Evolutionary conservation across 306 rosid species (phyloP).

Genomic region (Geum urbanum): DNA sequence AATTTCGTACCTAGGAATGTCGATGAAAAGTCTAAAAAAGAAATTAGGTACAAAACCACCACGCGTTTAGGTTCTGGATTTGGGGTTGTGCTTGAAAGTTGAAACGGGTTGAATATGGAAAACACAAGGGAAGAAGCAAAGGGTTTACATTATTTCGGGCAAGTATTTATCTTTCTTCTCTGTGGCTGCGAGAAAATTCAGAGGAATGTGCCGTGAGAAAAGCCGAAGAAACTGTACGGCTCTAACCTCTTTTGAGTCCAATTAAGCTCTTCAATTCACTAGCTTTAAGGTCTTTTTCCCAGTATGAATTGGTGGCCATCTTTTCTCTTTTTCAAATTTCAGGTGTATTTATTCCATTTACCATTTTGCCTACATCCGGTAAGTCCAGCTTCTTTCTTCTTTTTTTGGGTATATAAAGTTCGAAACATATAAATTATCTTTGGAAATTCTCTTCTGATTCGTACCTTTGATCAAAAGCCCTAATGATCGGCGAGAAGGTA

Average conservation of each 20-base stretch:
- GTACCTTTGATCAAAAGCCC: too few relatives aligned
- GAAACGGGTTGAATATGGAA: slow-evolving; percentile 7
- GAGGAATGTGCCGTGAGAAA: slow-evolving; percentile 11
- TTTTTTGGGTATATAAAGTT: too few relatives aligned
- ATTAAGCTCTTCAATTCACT: neutral
- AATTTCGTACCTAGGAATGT: slow-evolving; percentile 6
- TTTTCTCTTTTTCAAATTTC: too few relatives aligned
- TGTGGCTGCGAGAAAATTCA: slow-evolving; percentile 11
- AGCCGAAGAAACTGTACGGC: slow-evolving; percentile 16
- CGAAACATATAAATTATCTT: too few relatives aligned
- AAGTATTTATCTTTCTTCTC: neutral
- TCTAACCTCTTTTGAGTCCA: neutral
- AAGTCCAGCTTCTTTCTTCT: too few relatives aligned
- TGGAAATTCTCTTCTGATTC: too few relatives aligned
- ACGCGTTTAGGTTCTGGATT: neutral
- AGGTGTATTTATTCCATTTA: too few relatives aligned
- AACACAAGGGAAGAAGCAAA: neutral
- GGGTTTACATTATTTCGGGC: too few relatives aligned
- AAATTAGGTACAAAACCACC: neutral
- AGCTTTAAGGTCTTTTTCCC: too few relatives aligned
- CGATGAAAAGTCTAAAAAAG: neutral
- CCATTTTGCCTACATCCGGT: too few relatives aligned
- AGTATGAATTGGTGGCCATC: too few relatives aligned
- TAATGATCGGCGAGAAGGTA: too few relatives aligned
- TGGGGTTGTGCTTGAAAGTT: slow-evolving; percentile 21